Percentiles rank a stretch among this genome's conserved stretches.
phyloP scores from a whole-genome alignment of 345 rosid genomes.

The Linum lewisii region DNA sequence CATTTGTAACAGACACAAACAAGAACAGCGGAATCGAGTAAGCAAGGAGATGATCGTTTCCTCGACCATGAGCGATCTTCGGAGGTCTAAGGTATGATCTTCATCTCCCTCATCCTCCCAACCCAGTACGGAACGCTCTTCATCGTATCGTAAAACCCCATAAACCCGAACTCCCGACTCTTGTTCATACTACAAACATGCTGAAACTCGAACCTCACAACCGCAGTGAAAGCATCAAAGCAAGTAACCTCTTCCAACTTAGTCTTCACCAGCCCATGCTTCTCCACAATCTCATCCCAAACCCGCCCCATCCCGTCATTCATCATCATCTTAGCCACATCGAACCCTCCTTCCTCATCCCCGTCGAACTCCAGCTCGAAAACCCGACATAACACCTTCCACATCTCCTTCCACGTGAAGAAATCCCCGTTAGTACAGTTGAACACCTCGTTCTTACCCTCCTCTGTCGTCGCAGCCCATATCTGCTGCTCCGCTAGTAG shows the following conservation, averaged over 20 bases:
- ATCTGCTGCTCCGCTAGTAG: constrained; percentile 26
- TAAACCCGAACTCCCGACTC: constrained; percentile 33
- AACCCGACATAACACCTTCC: constrained; percentile 17
- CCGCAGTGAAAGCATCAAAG: constrained; percentile 6
- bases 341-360: constrained; percentile 18
- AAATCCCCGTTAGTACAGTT: constrained; percentile 30
- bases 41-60: too few species aligned
- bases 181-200: constrained; percentile 36
- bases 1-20: too few species aligned
- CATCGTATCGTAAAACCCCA: constrained; percentile 12
- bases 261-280: constrained; percentile 21
- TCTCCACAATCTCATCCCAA: constrained; percentile 31
- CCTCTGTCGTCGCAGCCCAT: constrained; percentile 19
- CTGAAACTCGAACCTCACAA: constrained; percentile 23
- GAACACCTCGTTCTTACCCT: constrained; percentile 24
- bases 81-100: constrained; percentile 19
- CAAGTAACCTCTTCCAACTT: constrained; percentile 27
- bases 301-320: constrained; percentile 18
- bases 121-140: constrained; percentile 25
- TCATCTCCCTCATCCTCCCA: constrained; percentile 25
- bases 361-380: constrained; percentile 25
- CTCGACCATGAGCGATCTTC: too few species aligned
- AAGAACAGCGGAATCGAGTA: too few species aligned
- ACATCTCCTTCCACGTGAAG: constrained; percentile 24
- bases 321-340: constrained; percentile 16